Base-by-base conservation (phyloP, 371 early-diverging fungal species). In the Coemansia sp. region DNA sequence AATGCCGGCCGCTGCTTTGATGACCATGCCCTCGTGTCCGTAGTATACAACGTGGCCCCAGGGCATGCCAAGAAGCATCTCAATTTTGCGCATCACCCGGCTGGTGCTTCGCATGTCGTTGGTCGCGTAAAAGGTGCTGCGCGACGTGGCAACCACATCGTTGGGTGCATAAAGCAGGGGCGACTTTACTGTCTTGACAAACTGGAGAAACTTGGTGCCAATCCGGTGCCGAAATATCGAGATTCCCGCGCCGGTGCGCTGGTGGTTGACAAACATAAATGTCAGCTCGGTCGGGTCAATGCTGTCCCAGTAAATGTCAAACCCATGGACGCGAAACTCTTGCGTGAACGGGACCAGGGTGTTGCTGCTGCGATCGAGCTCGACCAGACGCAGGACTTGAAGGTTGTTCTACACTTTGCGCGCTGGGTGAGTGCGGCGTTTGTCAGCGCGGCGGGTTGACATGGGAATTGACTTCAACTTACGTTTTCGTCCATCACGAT, bases 181-280 rank as follows among this genome's bases (percentile, higher is more conserved):
- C 32, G 84, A 80, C 47, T 67, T 58, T 16, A 83, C 74, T 0
- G 84, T 84, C 52, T 81, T 74, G 36, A 78, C 60, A 52, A 81
- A 74, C 55, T 68, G 58, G 1, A 84, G 59, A n/a, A 59, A 57
- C 20, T 57, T 45, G 8, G 74, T 65, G 7, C 83, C 79, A n/a
- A 83, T 49, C 2, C 10, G 58, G 52, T 84, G 82, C 47, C 68
- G 69, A 39, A 84, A 76, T 48, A 82, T 79, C 45, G 83, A 82
- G 16, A 84, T 55, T 14, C 76, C 82, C 49, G 74, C 73, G 26
- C 84, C 82, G 0, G 71, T 54, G 6, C 73, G 76, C 65, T 77
- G 81, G 64, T 84, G 84, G 73, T 84, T 84, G 26, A 78, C 67
- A 64, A 84, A 76, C 69, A 82, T 73, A 49, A 81, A 68, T 3